These are phyloP conservation scores for Phoenix dactylifera DNA, from an alignment of 176 grass and related monocot genomes.

Conservation along the genomic window DNA sequence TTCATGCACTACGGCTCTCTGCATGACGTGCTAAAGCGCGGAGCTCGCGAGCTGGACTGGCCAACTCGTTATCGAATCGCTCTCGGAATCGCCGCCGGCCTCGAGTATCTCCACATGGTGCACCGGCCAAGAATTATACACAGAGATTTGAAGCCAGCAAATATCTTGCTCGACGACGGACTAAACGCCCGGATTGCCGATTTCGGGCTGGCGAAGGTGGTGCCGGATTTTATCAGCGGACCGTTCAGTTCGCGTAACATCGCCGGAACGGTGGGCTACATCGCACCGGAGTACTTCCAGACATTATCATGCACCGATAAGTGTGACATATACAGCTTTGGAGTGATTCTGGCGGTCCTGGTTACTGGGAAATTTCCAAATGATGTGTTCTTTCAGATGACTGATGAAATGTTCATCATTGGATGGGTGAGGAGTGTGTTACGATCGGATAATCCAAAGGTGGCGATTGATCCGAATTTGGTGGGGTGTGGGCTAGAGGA, in stretches of 20 bases:
- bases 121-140: constrained; percentile 14
- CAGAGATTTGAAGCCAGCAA: constrained; percentile 12
- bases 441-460: not conserved
- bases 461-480: constrained; percentile 8
- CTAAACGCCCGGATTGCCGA: constrained; percentile 16
- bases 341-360: constrained; percentile 14
- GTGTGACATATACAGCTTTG: constrained; percentile 21
- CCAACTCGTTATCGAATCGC: not conserved
- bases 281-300: constrained; percentile 10
- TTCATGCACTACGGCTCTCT: constrained; percentile 81
- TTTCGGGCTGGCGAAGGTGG: constrained; percentile 21
- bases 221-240: constrained; percentile 3
- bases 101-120: constrained; percentile 14
- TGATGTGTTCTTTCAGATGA: constrained; percentile 12
- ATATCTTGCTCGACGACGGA: constrained; percentile 10
- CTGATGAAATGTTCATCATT: constrained; percentile 11
- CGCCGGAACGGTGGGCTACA: constrained; percentile 14
- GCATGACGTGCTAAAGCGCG: too few relatives aligned
- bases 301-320: constrained; percentile 1
- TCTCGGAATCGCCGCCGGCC: not conserved
- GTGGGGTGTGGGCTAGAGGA: not conserved
- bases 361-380: constrained; percentile 2
- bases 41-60: not conserved
- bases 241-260: not conserved
- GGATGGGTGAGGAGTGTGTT: not conserved